These are phyloP conservation scores for Kwoniella mangroviensis DNA, from an alignment of 768 basidiomycete species.

Conservation along the genomic window DNA sequence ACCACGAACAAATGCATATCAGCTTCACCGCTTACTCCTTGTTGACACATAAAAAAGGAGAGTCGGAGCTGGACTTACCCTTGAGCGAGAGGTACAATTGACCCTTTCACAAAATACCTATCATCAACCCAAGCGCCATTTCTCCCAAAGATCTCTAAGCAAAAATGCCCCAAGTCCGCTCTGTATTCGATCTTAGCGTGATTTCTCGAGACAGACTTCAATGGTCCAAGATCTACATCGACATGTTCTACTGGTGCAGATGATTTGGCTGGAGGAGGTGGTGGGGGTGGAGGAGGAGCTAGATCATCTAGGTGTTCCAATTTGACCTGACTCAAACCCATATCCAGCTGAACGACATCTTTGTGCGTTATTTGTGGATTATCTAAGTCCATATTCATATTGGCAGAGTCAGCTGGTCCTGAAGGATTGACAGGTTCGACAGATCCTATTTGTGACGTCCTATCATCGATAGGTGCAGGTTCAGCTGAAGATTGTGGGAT, in stretches of 20 bases:
- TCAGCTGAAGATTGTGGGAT: not conserved
- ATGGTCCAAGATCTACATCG: constrained; percentile 81
- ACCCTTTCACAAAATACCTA: constrained; percentile 88
- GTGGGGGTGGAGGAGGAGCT: constrained; percentile 33
- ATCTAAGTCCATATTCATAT: not conserved
- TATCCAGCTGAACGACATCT: constrained; percentile 1
- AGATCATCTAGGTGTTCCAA: constrained; percentile 15
- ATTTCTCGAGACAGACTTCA: constrained; percentile 95
- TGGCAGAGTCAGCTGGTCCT: not conserved
- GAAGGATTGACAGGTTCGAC: not conserved
- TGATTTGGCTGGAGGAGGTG: constrained; percentile 36
- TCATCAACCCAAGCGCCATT: constrained; percentile 99
- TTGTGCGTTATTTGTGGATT: not conserved
- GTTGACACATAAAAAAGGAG: not conserved
- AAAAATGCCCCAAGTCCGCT: constrained; percentile 53
- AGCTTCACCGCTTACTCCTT: not conserved
- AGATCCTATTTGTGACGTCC: not conserved
- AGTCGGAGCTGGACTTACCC: constrained; percentile 63
- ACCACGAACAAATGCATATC: not conserved
- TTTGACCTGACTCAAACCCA: constrained; percentile 14
- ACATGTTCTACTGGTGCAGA: constrained; percentile 48
- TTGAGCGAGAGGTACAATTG: constrained; percentile 80
- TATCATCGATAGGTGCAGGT: not conserved
- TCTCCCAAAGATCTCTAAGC: constrained; percentile 84
- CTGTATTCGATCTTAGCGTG: constrained; percentile 84